Percentiles rank a stretch among this genome's conserved stretches.
Evolutionary conservation across 139 green algal genomes (phyloP).

Genomic region (Coccomyxa sp.): DNA sequence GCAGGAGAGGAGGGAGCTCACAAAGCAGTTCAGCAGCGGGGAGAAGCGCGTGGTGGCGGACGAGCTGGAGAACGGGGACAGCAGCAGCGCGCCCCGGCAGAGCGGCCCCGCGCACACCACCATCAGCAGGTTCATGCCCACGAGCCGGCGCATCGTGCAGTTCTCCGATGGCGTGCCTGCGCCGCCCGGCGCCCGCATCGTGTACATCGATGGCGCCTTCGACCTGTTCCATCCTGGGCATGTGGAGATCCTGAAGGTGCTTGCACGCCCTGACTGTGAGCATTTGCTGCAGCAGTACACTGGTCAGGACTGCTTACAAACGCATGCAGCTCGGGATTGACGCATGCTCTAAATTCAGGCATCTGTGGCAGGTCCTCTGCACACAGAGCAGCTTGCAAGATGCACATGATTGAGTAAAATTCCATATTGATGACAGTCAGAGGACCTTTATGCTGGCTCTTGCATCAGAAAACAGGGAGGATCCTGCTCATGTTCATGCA

Average conservation of each 20-base stretch:
- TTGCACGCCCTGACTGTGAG: background rate
- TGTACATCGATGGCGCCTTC: conserved; percentile 99
- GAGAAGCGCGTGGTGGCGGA: background rate
- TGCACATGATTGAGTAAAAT: too few species aligned
- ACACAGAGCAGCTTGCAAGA: too few species aligned
- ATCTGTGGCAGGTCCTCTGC: too few species aligned
- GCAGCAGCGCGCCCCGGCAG: background rate
- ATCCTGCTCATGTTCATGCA: too few species aligned
- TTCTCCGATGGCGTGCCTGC: conserved; percentile 70
- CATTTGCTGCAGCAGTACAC: background rate
- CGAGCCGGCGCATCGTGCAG: conserved; percentile 87
- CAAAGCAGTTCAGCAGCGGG: conserved; percentile 33
- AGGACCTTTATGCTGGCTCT: too few species aligned
- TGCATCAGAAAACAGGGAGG: too few species aligned
- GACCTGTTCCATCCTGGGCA: conserved; percentile 97
- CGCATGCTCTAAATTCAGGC: too few species aligned
- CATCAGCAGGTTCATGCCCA: conserved; percentile 88
- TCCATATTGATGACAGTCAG: too few species aligned
- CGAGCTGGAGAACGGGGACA: background rate
- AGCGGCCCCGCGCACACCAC: background rate
- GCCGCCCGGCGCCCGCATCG: conserved; percentile 61
- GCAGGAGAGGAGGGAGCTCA: conserved; percentile 20
- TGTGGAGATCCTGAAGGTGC: conserved; percentile 84
- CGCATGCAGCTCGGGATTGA: too few species aligned
- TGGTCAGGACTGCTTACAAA: too few species aligned